Percentiles rank a stretch among this genome's conserved stretches.
These are phyloP conservation scores for Platanthera guangdongensis DNA, from an alignment of 106 monocot genomes.

Conservation along the genomic window DNA sequence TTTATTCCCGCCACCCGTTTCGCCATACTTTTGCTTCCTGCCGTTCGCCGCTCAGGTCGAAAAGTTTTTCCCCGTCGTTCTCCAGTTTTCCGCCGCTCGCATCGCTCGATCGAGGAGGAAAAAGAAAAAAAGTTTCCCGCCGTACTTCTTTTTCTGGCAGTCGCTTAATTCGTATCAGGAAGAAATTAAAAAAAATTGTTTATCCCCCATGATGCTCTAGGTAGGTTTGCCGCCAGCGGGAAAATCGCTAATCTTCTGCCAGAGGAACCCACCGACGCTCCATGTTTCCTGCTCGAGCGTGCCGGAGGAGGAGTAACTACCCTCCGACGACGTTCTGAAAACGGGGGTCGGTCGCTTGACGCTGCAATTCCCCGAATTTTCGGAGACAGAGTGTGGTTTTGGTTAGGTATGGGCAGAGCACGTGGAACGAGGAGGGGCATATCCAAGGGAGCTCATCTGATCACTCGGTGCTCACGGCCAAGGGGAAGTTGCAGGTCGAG, in stretches of 20 bases:
- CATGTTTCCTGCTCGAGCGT: constrained; percentile 18
- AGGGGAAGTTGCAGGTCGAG: constrained; percentile 87
- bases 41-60: too few relatives aligned
- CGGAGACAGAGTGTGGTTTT: constrained; percentile 78
- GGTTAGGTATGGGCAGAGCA: constrained; percentile 97
- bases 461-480: constrained; percentile 74
- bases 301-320: constrained; percentile 25
- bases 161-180: too few relatives aligned
- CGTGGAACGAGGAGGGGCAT: constrained; percentile 94
- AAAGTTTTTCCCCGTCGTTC: too few relatives aligned
- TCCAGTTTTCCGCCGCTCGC: too few relatives aligned
- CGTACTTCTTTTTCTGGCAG: too few relatives aligned
- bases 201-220: constrained; percentile 8
- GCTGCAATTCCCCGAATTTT: constrained; percentile 27
- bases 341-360: neutral
- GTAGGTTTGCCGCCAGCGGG: constrained; percentile 5
- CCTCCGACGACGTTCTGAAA: neutral
- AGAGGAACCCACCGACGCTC: neutral
- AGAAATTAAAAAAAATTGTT: too few relatives aligned
- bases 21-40: too few relatives aligned
- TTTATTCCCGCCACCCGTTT: too few relatives aligned
- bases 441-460: constrained; percentile 92
- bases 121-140: too few relatives aligned
- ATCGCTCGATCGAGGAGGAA: too few relatives aligned
- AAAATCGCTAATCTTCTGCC: neutral